Evolutionary conservation across 2,329 filamentous ascomycete genomes (phyloP), one percentile per base, ranked within the genome.

Genomic region (Fonsecaea erecta): DNA sequence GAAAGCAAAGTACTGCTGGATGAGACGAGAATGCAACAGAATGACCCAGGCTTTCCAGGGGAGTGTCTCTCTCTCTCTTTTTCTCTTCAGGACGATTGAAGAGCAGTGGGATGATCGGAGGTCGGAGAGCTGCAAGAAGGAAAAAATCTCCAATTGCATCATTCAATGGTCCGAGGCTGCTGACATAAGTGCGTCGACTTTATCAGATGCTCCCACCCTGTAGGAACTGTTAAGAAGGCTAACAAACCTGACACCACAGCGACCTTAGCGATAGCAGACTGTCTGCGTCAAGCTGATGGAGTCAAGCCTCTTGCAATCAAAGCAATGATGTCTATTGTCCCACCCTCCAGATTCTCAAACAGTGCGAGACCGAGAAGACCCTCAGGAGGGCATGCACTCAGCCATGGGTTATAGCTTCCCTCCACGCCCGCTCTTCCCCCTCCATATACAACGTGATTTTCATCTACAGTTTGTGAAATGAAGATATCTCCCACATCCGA

Each of bases 131-230:
- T 48, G 18, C 43, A 24, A 26, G 8, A 16, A 48, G 9, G 18
- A 24, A 24, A 48, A 48, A 48, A 48, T 48, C 43, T 48, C 43
- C 43, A 53, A 58, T 58, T 48, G 55, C 55, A 58, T 58, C 55
- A 48, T 58, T 34, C 24, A 48, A 24, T 30, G 14, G 28, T 18
- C 40, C 55, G 55, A 58, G 37, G 55, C 40, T 32, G 40, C 55
- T 46, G 55, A 48, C 55, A 37, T 58, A 48, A 48, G 8, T 11
- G 8, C 12, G 18, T 11, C 18, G 43, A 26, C 43, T 8, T 24
- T 8, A 9, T 9, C 40, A 24, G 24, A 21, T 46, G 8, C 18
- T 24, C 1, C 43, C 18, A 12, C n/a, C 9, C 21, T 2, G 5
- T 12, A 24, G 5, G 2, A 12, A 40, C 1, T 12, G 21, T 26